phyloP scores from a whole-genome alignment of 2,329 filamentous ascomycete genomes.

The Pleoardoris graminearum region DNA sequence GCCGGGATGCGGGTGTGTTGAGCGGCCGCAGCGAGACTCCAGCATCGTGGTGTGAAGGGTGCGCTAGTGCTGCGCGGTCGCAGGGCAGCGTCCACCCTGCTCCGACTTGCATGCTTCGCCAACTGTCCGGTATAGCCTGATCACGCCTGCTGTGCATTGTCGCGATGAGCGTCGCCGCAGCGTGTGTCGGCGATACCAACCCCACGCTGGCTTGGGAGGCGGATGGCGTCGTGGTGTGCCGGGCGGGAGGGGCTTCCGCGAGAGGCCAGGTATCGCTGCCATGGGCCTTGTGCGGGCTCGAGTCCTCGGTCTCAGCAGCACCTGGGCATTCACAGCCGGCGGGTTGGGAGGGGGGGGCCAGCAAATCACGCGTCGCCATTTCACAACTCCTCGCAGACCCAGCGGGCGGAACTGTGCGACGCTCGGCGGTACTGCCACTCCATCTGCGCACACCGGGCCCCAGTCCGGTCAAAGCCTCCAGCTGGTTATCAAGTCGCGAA shows the following conservation, averaged over 20 bases:
- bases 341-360: background rate
- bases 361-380: conserved; percentile 5
- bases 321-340: conserved; percentile 3
- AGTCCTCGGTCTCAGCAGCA: background rate
- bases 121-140: conserved; percentile 2
- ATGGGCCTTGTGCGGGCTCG: background rate
- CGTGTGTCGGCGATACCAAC: background rate
- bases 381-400: conserved; percentile 2
- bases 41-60: conserved; percentile 3
- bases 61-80: conserved; percentile 2
- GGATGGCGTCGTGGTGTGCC: background rate
- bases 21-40: conserved; percentile 23
- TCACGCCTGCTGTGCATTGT: background rate
- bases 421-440: conserved; percentile 11
- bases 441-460: conserved; percentile 7
- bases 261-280: background rate
- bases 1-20: conserved; percentile 20
- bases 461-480: conserved; percentile 10
- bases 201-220: background rate
- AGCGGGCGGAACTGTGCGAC: conserved; percentile 12
- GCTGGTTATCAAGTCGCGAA: conserved; percentile 11
- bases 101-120: conserved; percentile 2
- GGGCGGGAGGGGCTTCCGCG: background rate
- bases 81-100: background rate
- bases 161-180: background rate